A percentile compares a stretch with the other conserved stretches of the same genome.
Evolutionary conservation across 2,329 filamentous ascomycete species (phyloP).

Genomic region (Phoma sp.): DNA sequence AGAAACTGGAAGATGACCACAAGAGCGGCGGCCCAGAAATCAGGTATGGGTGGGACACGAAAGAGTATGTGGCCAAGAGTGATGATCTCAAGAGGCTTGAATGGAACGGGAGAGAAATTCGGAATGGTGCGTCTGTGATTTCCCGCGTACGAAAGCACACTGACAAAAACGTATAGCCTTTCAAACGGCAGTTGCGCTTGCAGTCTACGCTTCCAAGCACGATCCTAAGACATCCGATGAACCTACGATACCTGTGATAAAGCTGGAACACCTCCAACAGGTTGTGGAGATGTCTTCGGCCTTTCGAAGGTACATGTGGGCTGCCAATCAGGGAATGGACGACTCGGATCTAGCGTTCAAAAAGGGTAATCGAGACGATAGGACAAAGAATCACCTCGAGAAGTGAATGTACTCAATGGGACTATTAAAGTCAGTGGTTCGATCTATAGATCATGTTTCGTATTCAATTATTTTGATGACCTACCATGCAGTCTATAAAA

Average conservation of each 20-base stretch:
- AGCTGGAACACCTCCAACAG: background rate
- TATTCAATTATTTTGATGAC: too few species aligned
- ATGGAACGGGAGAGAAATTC: constrained; percentile 41
- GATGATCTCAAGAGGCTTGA: constrained; percentile 21
- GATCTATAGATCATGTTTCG: too few species aligned
- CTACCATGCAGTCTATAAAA: too few species aligned
- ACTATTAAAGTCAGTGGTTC: too few species aligned
- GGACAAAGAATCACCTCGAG: too few species aligned
- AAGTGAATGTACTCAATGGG: too few species aligned
- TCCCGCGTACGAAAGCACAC: background rate
- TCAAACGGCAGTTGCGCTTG: constrained; percentile 2
- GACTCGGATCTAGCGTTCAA: background rate
- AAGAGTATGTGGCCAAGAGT: constrained; percentile 20
- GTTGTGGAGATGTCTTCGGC: background rate
- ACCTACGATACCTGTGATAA: background rate
- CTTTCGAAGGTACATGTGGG: background rate
- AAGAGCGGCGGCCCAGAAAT: constrained; percentile 6
- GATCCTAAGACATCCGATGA: background rate
- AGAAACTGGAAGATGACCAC: constrained; percentile 18
- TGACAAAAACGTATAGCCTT: background rate
- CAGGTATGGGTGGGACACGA: constrained; percentile 17
- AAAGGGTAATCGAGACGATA: background rate
- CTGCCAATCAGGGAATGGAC: background rate
- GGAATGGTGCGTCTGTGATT: constrained; percentile 27
- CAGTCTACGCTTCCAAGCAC: background rate